Evolutionary conservation across 129 eudicot species (phyloP), one percentile per base, ranked within the genome.

Genomic region (Sambucus nigra): DNA sequence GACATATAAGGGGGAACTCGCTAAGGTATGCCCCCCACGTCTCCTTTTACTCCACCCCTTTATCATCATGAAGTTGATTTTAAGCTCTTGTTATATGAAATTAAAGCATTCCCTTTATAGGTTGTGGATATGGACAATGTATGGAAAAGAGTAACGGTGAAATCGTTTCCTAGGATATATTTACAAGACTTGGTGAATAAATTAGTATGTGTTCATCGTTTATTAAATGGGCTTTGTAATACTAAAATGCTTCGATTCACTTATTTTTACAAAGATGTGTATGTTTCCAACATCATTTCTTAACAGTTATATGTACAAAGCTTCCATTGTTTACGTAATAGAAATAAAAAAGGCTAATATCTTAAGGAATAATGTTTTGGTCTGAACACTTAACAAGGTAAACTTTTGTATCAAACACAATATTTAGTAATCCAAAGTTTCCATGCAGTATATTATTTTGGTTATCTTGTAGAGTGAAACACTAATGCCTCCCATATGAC

Each of bases 61-160:
- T 39, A 2, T 41, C 60, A 31, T 24, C 3, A 22, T 25, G 11
- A 14, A 9, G 33, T 1, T 19, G 5, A 21, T 59, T 59, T 28
- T 2, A 61, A 2, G 5, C 13, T 28, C 49, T 50, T 31, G 14
- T 25, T 24, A 8, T 51, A 19, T 32, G 33, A 45, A 46, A 8
- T 16, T 28, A 5, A 48, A 23, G 38, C n/a, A 25, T 39, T 60
- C 14, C 24, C 38, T 31, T 53, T 72, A 24, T 69, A 85, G 95
- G 94, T 85, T 58, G 83, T 81, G 45, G 87, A 85, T 49, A 94
- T 91, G 51, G 98, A 91, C 70, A 82, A 91, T 67, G 98, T 91
- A 65, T 72, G 87, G 56, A 95, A 79, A 75, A 76, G 82, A 71
- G 98, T 87, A 14, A 86, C 95, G 0, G 86, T 91, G 49, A 91